Base-by-base conservation (phyloP, 2,329 filamentous ascomycete genomes). In the Botrytis aclada region DNA sequence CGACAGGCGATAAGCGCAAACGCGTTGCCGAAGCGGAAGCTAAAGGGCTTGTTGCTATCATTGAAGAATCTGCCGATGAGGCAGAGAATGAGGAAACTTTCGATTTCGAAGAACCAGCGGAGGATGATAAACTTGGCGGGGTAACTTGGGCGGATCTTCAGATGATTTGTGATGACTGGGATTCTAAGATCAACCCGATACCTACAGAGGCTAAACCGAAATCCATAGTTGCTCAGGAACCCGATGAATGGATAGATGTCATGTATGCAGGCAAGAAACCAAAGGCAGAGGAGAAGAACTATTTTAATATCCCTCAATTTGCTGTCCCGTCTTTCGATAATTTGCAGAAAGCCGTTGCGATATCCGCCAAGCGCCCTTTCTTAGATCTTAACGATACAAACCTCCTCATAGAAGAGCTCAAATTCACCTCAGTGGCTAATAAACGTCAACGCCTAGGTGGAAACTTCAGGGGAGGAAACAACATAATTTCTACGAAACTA, bases 351-450 rank as follows among this genome's bases (percentile, higher is more conserved):
- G 88, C 89, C 8, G 94, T 93, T 1, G 86, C 90, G 22, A 89
- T 89, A 76, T 87, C 94, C 61, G 90, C 93, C 4, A 95, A 94
- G 82, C 90, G 90, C 62, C 92, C 97, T 37, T 88, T 91, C 1
- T 86, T 99, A 69, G 95, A 98, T 78, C 87, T 96, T 82, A 95
- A 94, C 77, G 96, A 99, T 80, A 93, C 95, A 1, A 88, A 93
- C 78, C 88, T 99, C 7, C 87, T 99, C 3, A 85, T 98, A 32
- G 94, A 98, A 78, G 89, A 94, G 61, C 87, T 90, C 64, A 90
- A 93, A 62, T 86, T 88, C 29, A 88, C 90, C 76, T 85, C 87
- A 41, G 85, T 87, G 18, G 83, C 87, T 29, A 83, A 87, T 29
- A 92, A 93, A 81, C 88, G 90, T 72, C 85, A 74, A 54, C 76